phyloP scores from a whole-genome alignment of 768 basidiomycete species.

The Infundibulicybe gibba region DNA sequence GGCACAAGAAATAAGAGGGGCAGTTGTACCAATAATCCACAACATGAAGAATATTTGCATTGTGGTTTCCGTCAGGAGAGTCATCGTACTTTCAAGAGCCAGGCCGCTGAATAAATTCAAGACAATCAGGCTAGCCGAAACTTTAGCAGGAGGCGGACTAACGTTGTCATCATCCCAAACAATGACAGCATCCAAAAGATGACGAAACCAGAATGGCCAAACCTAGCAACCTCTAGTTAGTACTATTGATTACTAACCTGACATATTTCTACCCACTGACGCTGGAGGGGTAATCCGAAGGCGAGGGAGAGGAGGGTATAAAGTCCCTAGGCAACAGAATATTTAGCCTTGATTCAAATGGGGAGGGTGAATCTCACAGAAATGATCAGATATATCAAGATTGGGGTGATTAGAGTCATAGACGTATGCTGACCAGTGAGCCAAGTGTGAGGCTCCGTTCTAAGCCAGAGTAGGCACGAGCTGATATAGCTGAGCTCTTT shows the following conservation, averaged over 20 bases:
- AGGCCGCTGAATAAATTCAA: constrained; percentile 34
- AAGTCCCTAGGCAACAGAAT: constrained; percentile 25
- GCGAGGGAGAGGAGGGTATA: constrained; percentile 45
- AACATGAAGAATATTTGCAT: constrained; percentile 45
- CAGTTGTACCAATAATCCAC: constrained; percentile 47
- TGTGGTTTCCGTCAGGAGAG: constrained; percentile 40
- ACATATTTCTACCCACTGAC: constrained; percentile 24
- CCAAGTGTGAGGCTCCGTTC: constrained; percentile 30
- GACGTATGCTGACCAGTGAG: constrained; percentile 35
- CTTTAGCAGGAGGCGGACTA: constrained; percentile 9
- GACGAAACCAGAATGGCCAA: constrained; percentile 39
- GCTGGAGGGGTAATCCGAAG: constrained; percentile 45
- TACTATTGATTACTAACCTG: background rate
- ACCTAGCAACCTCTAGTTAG: constrained; percentile 14
- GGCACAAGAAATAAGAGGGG: background rate
- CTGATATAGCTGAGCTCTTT: constrained; percentile 28
- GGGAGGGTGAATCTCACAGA: constrained; percentile 20
- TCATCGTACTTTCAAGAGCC: constrained; percentile 47
- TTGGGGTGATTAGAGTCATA: constrained; percentile 32
- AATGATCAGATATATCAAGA: constrained; percentile 36
- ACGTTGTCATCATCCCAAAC: constrained; percentile 43
- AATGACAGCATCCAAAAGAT: constrained; percentile 56
- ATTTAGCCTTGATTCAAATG: background rate
- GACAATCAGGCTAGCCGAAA: no score
- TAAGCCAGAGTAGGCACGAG: constrained; percentile 32